Evolutionary conservation across 495 filamentous ascomycete genomes (phyloP).

Genomic region (Parachaetomium inaequale): DNA sequence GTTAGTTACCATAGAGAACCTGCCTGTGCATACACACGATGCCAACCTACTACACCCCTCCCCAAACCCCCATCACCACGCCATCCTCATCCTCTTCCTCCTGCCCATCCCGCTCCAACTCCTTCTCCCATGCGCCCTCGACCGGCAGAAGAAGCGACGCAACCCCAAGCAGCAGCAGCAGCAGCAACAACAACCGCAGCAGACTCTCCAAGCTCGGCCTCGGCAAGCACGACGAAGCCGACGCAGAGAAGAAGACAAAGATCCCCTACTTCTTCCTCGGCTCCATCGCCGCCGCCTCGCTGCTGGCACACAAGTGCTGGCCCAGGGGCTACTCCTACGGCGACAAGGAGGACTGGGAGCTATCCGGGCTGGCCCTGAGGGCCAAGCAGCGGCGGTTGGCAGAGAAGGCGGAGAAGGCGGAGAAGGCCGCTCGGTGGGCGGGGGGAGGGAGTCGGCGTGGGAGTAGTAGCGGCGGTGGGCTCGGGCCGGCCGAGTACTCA

Average conservation of each 20-base stretch:
- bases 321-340: slow-evolving; percentile 40
- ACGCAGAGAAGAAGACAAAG: slow-evolving; percentile 18
- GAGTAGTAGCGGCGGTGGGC: background rate
- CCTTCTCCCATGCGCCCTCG: background rate
- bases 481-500: too few species aligned
- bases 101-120: slow-evolving; percentile 11
- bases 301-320: slow-evolving; percentile 40
- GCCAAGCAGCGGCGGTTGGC: slow-evolving; percentile 7
- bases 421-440: background rate
- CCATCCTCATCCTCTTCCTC: background rate
- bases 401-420: slow-evolving; percentile 1
- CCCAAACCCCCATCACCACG: slow-evolving; percentile 3
- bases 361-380: slow-evolving; percentile 13
- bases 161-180: background rate
- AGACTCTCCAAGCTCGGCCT: background rate
- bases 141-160: background rate
- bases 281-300: slow-evolving; percentile 35
- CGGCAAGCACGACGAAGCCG: slow-evolving; percentile 7
- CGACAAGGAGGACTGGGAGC: slow-evolving; percentile 39
- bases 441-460: background rate
- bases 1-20: background rate
- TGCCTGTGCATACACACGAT: background rate
- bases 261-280: slow-evolving; percentile 38
- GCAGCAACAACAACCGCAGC: background rate
- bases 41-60: slow-evolving; percentile 20